phyloP scores from a whole-genome alignment of 768 basidiomycete genomes.

The Sutorius australiensis region DNA sequence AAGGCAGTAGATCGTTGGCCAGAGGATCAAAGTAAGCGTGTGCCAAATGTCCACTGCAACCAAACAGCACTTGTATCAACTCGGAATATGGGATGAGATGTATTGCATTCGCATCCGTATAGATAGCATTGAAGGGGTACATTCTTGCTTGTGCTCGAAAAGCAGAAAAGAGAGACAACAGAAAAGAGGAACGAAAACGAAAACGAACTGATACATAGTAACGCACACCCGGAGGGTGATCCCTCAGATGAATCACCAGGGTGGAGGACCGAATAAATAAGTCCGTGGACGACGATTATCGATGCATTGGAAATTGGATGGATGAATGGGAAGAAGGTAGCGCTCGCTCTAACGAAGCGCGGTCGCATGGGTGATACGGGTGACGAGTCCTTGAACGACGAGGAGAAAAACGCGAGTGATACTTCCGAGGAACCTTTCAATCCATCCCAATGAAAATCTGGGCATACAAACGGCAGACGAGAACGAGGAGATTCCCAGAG shows the following conservation, averaged over 20 bases:
- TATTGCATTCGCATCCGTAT: background rate
- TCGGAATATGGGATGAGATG: background rate
- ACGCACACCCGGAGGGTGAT: background rate
- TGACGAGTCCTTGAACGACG: background rate
- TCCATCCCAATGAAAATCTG: background rate
- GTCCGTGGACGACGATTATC: constrained; percentile 17
- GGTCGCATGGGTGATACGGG: constrained; percentile 7
- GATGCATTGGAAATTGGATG: background rate
- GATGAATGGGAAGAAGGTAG: background rate
- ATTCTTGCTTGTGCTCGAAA: background rate
- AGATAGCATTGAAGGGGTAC: background rate
- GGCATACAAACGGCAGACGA: background rate
- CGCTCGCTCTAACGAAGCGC: constrained; percentile 2
- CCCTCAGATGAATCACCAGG: background rate
- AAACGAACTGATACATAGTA: background rate
- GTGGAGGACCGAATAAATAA: constrained; percentile 8
- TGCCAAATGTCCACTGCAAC: background rate
- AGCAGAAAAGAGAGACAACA: too few species aligned
- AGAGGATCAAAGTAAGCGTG: too few species aligned
- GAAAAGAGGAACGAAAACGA: too few species aligned
- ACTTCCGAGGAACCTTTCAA: background rate
- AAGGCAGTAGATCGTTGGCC: too few species aligned
- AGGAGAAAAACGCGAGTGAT: background rate
- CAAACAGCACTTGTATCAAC: background rate
- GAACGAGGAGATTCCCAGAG: background rate